Evolutionary conservation across 371 early-diverging fungal genomes (phyloP), one percentile per base, ranked within the genome.

Genomic region (Apophysomyces trapeziformis): DNA sequence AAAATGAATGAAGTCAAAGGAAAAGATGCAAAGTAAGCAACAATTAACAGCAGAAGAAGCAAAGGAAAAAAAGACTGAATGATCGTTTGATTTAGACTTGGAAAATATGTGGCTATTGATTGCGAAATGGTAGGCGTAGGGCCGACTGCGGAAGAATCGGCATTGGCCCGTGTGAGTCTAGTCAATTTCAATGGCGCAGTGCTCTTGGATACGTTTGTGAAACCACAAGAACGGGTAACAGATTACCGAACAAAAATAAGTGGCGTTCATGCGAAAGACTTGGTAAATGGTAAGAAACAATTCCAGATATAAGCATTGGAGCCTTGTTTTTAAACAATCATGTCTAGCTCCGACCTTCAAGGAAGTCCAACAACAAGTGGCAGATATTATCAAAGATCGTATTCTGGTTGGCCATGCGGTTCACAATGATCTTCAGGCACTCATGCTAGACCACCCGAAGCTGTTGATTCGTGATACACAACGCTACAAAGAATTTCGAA

Each of bases 111-210:
- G 3, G 98, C 95, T 8, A 92, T 99, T 32, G 99, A 99, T 88
- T 99, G 99, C 78, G 99, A 98, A 76, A 98, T 97, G 98, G 98
- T 99, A 56, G 98, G 98, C 38, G 93, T 93, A n/a, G 98, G 97
- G 1, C 83, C 85, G 13, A 89, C 87, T 37, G 99, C 96, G 2
- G 65, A 45, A 11, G 76, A 88, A 38, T 94, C 96, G 5, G 92
- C 88, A 13, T 74, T 99, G 58, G 99, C 97, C 0, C 88, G 99
- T 35, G 95, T 98, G 16, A 88, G 89, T 56, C 73, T 99, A 8
- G 97, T 98, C 66, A 98, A 99, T 80, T 98, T 82, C 76, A 87
- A 95, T 67, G 98, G 99, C 14, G 89, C 92, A 54, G 84, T 89
- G 0, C 60, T 99, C 2, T 68, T 96, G 65, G 99, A 99, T 86